These are phyloP conservation scores for Naegleria gruberi DNA, from an alignment of 208 protist species.

Conservation along the genomic window DNA sequence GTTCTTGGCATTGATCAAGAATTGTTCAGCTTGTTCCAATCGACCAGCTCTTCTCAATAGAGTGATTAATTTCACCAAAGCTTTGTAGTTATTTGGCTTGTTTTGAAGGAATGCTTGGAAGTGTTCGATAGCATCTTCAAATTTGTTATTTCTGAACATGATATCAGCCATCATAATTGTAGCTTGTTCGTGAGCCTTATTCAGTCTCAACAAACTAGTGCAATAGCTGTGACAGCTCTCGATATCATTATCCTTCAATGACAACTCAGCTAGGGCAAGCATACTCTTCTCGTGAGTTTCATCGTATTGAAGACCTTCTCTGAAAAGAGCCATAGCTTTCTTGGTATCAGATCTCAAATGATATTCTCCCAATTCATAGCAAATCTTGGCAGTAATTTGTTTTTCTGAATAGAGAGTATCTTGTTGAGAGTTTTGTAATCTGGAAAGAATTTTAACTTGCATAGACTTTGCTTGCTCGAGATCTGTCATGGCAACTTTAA, in stretches of 20 bases:
- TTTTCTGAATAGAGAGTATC: constrained; percentile 69
- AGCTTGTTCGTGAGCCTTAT: constrained; percentile 68
- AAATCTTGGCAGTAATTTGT: constrained; percentile 56
- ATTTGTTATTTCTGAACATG: constrained; percentile 65
- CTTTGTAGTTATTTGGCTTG: constrained; percentile 72
- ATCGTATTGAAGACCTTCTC: constrained; percentile 72
- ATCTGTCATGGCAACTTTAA: not conserved
- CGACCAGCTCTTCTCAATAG: constrained; percentile 64
- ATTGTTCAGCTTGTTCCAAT: constrained; percentile 52
- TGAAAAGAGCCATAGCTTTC: constrained; percentile 58
- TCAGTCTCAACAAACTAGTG: constrained; percentile 66
- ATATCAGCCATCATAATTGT: constrained; percentile 80
- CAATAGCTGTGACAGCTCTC: constrained; percentile 78
- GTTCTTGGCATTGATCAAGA: constrained; percentile 48
- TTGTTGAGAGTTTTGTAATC: constrained; percentile 60
- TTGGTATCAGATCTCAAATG: constrained; percentile 38
- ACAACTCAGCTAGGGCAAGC: constrained; percentile 63
- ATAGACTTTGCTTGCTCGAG: not conserved
- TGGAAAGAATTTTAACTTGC: constrained; percentile 48
- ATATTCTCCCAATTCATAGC: constrained; percentile 60
- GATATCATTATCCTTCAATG: constrained; percentile 57
- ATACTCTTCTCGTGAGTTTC: constrained; percentile 60
- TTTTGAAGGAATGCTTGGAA: constrained; percentile 71
- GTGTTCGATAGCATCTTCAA: constrained; percentile 66
- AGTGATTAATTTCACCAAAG: constrained; percentile 70